Conservation (phyloP, 2,329 filamentous ascomycete species). For the Fusarium austroafricanum region DNA sequence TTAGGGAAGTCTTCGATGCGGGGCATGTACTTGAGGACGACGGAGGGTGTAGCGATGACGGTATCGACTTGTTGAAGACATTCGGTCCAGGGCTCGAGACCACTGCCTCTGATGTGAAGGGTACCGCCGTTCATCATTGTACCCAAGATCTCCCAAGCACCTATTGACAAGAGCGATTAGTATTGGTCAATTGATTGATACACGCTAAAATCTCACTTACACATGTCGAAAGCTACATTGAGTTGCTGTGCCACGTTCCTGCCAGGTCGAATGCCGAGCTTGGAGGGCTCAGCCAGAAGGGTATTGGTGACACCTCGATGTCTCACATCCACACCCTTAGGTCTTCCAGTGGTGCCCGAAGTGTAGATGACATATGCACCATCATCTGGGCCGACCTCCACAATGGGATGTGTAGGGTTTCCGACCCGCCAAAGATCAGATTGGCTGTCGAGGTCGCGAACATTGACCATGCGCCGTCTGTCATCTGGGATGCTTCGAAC, state of each 20-base stretch:
- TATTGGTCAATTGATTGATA: fast-evolving
- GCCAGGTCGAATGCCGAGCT: conserved; percentile 21
- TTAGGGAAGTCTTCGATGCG: conserved; percentile 24
- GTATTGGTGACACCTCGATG: conserved; percentile 33
- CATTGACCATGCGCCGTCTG: conserved; percentile 11
- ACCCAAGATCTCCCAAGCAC: conserved; percentile 33
- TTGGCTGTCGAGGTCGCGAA: conserved; percentile 20
- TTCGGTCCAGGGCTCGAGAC: conserved; percentile 31
- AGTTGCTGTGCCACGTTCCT: conserved; percentile 35
- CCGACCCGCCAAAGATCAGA: conserved; percentile 22
- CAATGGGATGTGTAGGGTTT: conserved; percentile 18
- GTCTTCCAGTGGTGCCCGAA: conserved; percentile 30
- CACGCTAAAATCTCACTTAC: background rate
- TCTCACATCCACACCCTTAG: conserved; percentile 34
- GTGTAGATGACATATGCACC: conserved; percentile 39
- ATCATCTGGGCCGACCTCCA: conserved; percentile 18
- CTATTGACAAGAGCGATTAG: background rate
- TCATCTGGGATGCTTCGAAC: conserved; percentile 23
- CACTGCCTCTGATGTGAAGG: conserved; percentile 33
- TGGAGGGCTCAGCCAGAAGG: conserved; percentile 28
- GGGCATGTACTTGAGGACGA: conserved; percentile 35
- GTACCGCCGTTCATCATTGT: conserved; percentile 38
- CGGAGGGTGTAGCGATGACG: conserved; percentile 33
- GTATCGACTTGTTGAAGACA: conserved; percentile 27
- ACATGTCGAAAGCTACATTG: conserved; percentile 36